These are phyloP conservation scores for Alternaria tenuissima DNA, from an alignment of 2,329 filamentous ascomycete genomes.

Conservation along the genomic window DNA sequence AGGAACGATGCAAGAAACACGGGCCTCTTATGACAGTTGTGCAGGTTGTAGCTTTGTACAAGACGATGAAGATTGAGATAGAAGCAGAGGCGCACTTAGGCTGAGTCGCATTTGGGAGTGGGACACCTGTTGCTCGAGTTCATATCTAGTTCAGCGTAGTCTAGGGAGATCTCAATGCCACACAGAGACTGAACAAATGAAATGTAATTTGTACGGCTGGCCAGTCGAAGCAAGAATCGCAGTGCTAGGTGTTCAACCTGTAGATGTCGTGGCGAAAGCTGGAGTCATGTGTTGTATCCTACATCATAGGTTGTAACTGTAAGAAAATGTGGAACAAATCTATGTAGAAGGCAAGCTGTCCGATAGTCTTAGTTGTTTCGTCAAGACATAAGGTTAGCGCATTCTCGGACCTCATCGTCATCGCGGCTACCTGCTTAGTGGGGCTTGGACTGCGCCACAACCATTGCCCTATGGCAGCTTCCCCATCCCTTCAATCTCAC, in stretches of 20 bases:
- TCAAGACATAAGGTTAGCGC: neutral
- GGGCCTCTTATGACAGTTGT: slow-evolving; percentile 35
- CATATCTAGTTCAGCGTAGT: neutral
- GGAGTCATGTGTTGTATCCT: neutral
- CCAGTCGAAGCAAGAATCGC: neutral
- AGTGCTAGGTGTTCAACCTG: neutral
- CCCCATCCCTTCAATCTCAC: neutral
- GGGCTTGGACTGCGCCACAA: slow-evolving; percentile 11
- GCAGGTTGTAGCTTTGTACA: slow-evolving; percentile 31
- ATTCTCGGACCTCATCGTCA: neutral
- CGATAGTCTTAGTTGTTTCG: neutral
- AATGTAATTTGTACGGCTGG: neutral
- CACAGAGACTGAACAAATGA: neutral
- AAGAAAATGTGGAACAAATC: neutral
- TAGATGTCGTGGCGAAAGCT: neutral
- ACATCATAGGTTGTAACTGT: neutral
- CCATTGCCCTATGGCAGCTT: neutral
- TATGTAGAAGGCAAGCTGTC: neutral
- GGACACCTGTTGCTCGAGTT: neutral
- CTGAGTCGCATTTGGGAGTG: neutral
- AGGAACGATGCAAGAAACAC: slow-evolving; percentile 34
- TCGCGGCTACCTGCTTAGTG: slow-evolving; percentile 9
- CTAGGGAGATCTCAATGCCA: neutral
- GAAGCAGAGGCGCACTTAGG: slow-evolving; percentile 32
- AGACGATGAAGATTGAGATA: slow-evolving; percentile 36